phyloP scores from a whole-genome alignment of 2,329 filamentous ascomycete genomes.

The Pestalotiopsis fici region DNA sequence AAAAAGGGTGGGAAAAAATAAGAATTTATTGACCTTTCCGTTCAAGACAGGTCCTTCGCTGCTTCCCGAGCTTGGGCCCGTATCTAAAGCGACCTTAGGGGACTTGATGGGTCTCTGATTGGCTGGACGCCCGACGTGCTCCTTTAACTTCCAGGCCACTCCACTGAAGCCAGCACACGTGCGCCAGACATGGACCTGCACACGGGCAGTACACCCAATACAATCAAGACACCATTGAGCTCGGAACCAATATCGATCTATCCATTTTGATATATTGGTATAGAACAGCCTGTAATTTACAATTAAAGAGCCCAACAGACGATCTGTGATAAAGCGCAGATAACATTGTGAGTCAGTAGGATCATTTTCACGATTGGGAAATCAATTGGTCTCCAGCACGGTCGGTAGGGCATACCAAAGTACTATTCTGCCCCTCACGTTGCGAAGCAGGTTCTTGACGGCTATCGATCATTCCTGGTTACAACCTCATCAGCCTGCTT shows the following conservation, averaged over 20 bases:
- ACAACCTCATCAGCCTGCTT: too few relatives aligned
- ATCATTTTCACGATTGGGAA: neutral
- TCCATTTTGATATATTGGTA: neutral
- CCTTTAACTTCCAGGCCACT: neutral
- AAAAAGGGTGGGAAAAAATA: neutral
- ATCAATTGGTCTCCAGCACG: neutral
- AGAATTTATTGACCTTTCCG: neutral
- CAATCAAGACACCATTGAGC: neutral
- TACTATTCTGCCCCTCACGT: neutral
- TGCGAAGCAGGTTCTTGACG: neutral
- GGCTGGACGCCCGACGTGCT: neutral
- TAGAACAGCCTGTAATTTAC: neutral
- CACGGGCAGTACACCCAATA: neutral
- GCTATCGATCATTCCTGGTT: too few relatives aligned
- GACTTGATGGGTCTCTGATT: neutral
- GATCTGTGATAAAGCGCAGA: neutral
- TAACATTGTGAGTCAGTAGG: neutral
- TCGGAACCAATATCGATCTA: neutral
- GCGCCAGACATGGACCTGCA: neutral
- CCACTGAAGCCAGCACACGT: neutral
- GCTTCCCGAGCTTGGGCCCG: neutral
- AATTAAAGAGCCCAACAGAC: neutral
- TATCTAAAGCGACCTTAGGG: neutral
- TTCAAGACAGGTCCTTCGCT: neutral
- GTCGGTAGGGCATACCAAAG: neutral